These are phyloP conservation scores for Jatropha podagrica DNA, from an alignment of 441 rosid genomes.

Conservation along the genomic window DNA sequence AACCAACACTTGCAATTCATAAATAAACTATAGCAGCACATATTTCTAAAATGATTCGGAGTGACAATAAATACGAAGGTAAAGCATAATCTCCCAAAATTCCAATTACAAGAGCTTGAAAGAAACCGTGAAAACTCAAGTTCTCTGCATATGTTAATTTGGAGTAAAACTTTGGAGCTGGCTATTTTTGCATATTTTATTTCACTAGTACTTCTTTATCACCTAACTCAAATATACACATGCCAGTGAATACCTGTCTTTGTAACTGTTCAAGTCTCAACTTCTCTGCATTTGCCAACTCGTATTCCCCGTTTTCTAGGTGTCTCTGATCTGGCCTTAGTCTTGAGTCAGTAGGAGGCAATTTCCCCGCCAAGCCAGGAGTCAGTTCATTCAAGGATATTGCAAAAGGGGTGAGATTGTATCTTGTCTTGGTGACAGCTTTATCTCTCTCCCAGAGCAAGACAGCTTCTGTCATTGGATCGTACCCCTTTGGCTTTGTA, in stretches of 20 bases:
- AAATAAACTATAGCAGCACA: not conserved
- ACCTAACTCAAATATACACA: slow-evolving; percentile 5
- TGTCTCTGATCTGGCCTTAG: slow-evolving; percentile 95
- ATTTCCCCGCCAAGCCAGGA: slow-evolving; percentile 60
- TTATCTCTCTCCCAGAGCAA: slow-evolving; percentile 88
- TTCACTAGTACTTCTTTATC: not conserved
- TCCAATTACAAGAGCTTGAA: not conserved
- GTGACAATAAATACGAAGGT: not conserved
- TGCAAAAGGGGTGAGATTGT: slow-evolving; percentile 87
- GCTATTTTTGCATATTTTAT: not conserved
- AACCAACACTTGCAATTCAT: not conserved
- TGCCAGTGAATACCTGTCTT: slow-evolving; percentile 68
- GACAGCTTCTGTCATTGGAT: slow-evolving; percentile 92
- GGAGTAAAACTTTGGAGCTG: not conserved
- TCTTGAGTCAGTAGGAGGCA: slow-evolving; percentile 97
- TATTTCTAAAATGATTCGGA: not conserved
- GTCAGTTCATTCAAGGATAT: slow-evolving; percentile 83
- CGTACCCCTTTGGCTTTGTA: slow-evolving; percentile 85
- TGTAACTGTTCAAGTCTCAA: slow-evolving; percentile 92
- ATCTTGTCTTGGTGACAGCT: slow-evolving; percentile 75
- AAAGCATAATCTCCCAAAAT: not conserved
- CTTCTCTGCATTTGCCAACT: slow-evolving; percentile 88
- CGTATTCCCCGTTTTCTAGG: slow-evolving; percentile 92
- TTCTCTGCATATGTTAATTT: not conserved
- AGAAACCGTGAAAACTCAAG: not conserved